These are phyloP conservation scores for Diaporthe sp. DNA, from an alignment of 2,329 filamentous ascomycete genomes.

Conservation along the genomic window DNA sequence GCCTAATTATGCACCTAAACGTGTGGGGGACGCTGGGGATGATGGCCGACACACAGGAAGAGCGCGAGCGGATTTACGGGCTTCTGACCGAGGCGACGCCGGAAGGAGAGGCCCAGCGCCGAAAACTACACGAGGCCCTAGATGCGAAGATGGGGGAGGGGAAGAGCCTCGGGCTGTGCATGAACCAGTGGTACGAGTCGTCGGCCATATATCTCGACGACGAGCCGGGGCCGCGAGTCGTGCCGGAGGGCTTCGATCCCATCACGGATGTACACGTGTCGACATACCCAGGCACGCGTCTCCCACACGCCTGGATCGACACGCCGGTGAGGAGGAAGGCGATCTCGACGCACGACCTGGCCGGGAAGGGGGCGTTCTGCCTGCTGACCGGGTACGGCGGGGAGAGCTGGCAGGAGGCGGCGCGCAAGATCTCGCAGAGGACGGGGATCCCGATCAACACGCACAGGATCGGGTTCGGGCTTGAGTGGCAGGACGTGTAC, in stretches of 20 bases:
- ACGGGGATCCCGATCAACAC: conserved; percentile 54
- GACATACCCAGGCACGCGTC: conserved; percentile 63
- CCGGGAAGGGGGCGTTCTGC: conserved; percentile 57
- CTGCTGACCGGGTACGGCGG: conserved; percentile 60
- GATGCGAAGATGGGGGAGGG: conserved; percentile 53
- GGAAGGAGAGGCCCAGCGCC: conserved; percentile 48
- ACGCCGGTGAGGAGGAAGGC: conserved; percentile 41
- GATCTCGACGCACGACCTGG: conserved; percentile 63
- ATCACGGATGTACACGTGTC: conserved; percentile 50
- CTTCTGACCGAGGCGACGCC: conserved; percentile 48
- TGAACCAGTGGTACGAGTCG: conserved; percentile 63
- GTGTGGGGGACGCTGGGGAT: conserved; percentile 49
- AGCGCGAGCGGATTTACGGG: conserved; percentile 45
- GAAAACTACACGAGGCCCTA: conserved; percentile 50
- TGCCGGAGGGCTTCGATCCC: conserved; percentile 44
- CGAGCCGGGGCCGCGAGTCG: conserved; percentile 37
- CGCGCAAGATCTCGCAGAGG: conserved; percentile 43
- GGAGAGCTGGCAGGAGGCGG: conserved; percentile 57
- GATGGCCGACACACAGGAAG: conserved; percentile 41
- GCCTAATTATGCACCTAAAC: conserved; percentile 46
- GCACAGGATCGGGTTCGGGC: conserved; percentile 59
- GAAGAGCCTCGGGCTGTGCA: conserved; percentile 63
- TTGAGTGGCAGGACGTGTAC: conserved; percentile 65
- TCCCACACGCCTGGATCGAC: conserved; percentile 67
- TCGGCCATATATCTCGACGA: conserved; percentile 48